Evolutionary conservation across 192 early-diverging fungal genomes (phyloP).

Genomic region (Physocladia obscura): DNA sequence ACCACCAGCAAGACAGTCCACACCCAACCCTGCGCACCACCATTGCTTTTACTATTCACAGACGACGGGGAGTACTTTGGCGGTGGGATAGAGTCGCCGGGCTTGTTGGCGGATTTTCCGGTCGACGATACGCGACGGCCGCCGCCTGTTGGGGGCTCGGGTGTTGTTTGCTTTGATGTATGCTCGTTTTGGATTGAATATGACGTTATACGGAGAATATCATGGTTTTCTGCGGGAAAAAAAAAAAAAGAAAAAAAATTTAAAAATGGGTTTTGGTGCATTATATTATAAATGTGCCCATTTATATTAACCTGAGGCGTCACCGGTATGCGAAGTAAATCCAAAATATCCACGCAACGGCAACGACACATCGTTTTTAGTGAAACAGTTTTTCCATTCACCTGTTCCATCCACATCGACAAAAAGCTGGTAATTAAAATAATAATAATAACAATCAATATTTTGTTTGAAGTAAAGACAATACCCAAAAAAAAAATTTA

Average conservation of each 20-base stretch:
- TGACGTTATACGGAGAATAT: constrained; percentile 36
- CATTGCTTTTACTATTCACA: too few species aligned
- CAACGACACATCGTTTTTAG: constrained; percentile 71
- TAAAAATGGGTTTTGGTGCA: neutral
- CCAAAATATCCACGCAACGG: constrained; percentile 81
- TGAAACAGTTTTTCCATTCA: constrained; percentile 84
- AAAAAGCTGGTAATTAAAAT: constrained; percentile 40
- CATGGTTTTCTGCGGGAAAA: constrained; percentile 36
- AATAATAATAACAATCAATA: constrained; percentile 39
- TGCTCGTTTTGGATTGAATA: constrained; percentile 41
- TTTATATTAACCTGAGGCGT: constrained; percentile 64
- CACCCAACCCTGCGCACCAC: neutral
- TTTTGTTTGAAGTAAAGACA: constrained; percentile 50
- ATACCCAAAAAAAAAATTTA: constrained; percentile 28
- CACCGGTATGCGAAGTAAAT: constrained; percentile 90
- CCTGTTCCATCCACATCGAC: constrained; percentile 59
- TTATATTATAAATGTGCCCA: neutral
- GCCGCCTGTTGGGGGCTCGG: neutral
- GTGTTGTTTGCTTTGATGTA: neutral
- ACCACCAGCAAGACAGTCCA: constrained; percentile 22
- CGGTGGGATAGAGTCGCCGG: neutral
- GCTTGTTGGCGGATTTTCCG: neutral
- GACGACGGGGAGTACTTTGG: neutral
- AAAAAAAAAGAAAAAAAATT: constrained; percentile 27
- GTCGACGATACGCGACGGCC: neutral